Percentiles rank a stretch among this genome's conserved stretches.
Conservation (phyloP, 148 eudicot genomes). For the Diospyros kaki region DNA sequence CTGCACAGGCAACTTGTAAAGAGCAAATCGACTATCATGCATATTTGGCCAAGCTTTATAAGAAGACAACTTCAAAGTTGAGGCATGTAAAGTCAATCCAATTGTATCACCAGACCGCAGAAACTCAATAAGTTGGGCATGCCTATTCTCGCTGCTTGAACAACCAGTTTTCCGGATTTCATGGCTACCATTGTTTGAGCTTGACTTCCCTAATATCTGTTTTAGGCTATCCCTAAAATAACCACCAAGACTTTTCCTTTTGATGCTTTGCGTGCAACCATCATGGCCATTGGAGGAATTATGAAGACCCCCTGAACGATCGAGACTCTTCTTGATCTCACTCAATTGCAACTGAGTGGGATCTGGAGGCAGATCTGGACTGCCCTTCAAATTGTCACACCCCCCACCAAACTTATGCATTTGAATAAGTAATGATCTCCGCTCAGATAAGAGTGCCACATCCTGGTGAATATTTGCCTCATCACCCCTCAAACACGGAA, state of each 20-base stretch:
- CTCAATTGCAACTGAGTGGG: slow-evolving; percentile 47
- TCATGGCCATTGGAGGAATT: slow-evolving; percentile 40
- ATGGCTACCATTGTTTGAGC: slow-evolving; percentile 37
- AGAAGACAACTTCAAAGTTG: slow-evolving; percentile 59
- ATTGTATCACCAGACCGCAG: slow-evolving; percentile 60
- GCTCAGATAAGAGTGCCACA: slow-evolving; percentile 30
- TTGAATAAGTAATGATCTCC: slow-evolving; percentile 47
- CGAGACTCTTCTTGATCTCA: slow-evolving; percentile 55
- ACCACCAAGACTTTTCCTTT: slow-evolving; percentile 54
- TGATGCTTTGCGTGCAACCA: slow-evolving; percentile 38
- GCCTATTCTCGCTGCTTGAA: slow-evolving; percentile 53
- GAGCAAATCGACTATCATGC: slow-evolving; percentile 76
- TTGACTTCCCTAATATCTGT: slow-evolving; percentile 56
- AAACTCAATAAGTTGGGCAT: slow-evolving; percentile 67
- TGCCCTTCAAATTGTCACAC: slow-evolving; percentile 27
- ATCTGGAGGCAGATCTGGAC: slow-evolving; percentile 28
- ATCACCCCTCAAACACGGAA: slow-evolving; percentile 51
- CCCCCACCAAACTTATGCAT: slow-evolving; percentile 43
- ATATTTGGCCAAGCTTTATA: slow-evolving; percentile 87
- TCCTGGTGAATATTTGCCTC: slow-evolving; percentile 35
- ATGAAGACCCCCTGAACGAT: slow-evolving; percentile 40
- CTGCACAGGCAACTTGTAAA: slow-evolving; percentile 62
- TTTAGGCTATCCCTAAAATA: slow-evolving; percentile 52
- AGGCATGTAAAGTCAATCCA: slow-evolving; percentile 65
- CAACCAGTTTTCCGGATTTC: slow-evolving; percentile 40